Base-by-base conservation (phyloP, 225 moss, liverwort and hornwort genomes). In the Thuidium tamariscinum region DNA sequence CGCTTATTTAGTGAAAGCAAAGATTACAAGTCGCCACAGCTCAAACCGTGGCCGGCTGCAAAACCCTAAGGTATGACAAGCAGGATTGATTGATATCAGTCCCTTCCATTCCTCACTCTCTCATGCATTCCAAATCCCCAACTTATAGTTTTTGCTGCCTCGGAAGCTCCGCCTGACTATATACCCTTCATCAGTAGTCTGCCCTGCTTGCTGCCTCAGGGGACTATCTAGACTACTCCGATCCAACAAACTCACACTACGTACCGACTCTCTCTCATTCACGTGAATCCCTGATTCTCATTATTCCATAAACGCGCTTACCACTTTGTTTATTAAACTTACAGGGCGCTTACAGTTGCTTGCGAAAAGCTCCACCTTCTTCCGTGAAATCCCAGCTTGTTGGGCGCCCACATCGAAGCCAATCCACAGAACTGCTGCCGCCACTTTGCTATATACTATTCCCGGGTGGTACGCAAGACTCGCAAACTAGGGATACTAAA, bases 371-470 rank as follows among this genome's bases (percentile, higher is more conserved):
- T 86, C 78, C 84, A 54, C 60, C 42, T 84, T 55, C 23, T 75
- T 80, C 36, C 51, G 71, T 65, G 87, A 77, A 67, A 64, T 49
- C 89, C 88, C 90, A 92, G 87, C 90, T 92, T 92, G 87, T 92
- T 90, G 90, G 87, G 90, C 7, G 59, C 26, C 83, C 92, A 90
- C 69, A 56, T 67, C 42, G 89, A 82, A 74, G 87, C 69, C 76
- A 15, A 30, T 51, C 82, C 66, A 37, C 62, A 64, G 81, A 78
- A 32, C 21, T 83, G 85, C 21, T 83, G 85, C 80, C 74, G 85
- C 91, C 82, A 20, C 89, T 37, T 48, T 63, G 34, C 32, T 82
- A 80, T 49, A 4, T 74, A 57, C 48, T 66, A 77, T 80, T 71
- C 79, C 84, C 62, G 83, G 56, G 34, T 49, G 81, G 17, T 81